phyloP scores from a whole-genome alignment of 2,329 filamentous ascomycete genomes.

The Arthrobotrys entomopaga region DNA sequence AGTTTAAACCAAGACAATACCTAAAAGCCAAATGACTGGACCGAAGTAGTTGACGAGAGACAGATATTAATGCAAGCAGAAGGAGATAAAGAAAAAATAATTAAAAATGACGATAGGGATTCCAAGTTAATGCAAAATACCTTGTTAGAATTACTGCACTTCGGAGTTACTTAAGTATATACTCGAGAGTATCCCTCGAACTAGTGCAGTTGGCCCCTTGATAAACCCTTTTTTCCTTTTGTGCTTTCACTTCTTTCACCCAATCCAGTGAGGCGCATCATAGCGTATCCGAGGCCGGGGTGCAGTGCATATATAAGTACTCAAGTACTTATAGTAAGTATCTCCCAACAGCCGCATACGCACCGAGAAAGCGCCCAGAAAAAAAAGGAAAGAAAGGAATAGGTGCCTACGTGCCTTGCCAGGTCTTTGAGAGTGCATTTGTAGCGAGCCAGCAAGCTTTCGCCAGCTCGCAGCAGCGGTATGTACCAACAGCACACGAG shows the following conservation, averaged over 20 bases:
- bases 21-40: too few relatives aligned
- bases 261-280: conserved; percentile 43
- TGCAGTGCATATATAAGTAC: conserved; percentile 11
- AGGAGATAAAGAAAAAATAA: neutral
- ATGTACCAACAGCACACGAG: too few relatives aligned
- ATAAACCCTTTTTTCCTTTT: conserved; percentile 4
- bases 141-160: neutral
- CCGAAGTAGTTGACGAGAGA: too few relatives aligned
- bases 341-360: too few relatives aligned
- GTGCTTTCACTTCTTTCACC: conserved; percentile 16
- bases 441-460: too few relatives aligned
- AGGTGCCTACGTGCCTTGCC: too few relatives aligned
- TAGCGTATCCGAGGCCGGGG: conserved; percentile 5
- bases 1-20: neutral
- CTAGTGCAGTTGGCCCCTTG: too few relatives aligned
- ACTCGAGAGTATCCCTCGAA: neutral
- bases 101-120: neutral
- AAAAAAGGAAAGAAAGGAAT: too few relatives aligned
- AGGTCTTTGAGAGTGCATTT: too few relatives aligned
- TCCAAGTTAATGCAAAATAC: neutral
- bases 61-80: neutral
- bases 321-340: neutral
- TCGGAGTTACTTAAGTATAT: conserved; percentile 3
- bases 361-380: too few relatives aligned
- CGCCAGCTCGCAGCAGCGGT: too few relatives aligned